Conservation (phyloP, 371 early-diverging fungal genomes). For the Homolaphlyctis polyrhiza region DNA sequence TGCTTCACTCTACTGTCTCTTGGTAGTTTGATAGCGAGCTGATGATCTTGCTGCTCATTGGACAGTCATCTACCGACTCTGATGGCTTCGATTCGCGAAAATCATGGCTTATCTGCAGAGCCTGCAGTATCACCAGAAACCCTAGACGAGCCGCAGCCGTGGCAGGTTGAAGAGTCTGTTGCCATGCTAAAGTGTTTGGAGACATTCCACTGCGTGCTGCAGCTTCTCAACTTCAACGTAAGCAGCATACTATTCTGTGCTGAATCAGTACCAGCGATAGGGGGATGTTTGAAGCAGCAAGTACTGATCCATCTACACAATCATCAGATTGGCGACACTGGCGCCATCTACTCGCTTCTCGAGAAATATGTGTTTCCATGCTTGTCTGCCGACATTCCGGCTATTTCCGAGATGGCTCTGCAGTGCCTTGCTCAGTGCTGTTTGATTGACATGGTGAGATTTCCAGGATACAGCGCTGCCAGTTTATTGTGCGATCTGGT, state of each 20-base stretch:
- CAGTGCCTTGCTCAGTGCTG: slow-evolving; percentile 2
- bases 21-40: too few species aligned
- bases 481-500: not conserved
- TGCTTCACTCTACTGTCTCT: too few species aligned
- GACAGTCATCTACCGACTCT: not conserved
- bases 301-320: too few species aligned
- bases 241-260: too few species aligned
- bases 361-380: slow-evolving; percentile 2
- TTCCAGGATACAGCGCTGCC: not conserved
- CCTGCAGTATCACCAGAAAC: not conserved
- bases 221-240: not conserved
- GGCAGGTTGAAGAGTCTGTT: not conserved
- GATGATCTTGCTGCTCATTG: not conserved
- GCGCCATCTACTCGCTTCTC: not conserved
- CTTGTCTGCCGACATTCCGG: not conserved
- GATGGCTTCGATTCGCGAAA: not conserved
- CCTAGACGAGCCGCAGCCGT: not conserved
- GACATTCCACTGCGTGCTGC: not conserved
- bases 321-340: too few species aligned
- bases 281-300: too few species aligned
- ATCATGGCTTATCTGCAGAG: not conserved
- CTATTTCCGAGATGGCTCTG: not conserved
- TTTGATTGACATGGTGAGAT: not conserved
- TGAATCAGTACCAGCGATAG: too few species aligned
- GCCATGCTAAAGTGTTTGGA: slow-evolving; percentile 3